Percentiles rank a stretch among this genome's conserved stretches.
Conservation (phyloP, 306 rosid species). For the Hippophae tibetana region DNA sequence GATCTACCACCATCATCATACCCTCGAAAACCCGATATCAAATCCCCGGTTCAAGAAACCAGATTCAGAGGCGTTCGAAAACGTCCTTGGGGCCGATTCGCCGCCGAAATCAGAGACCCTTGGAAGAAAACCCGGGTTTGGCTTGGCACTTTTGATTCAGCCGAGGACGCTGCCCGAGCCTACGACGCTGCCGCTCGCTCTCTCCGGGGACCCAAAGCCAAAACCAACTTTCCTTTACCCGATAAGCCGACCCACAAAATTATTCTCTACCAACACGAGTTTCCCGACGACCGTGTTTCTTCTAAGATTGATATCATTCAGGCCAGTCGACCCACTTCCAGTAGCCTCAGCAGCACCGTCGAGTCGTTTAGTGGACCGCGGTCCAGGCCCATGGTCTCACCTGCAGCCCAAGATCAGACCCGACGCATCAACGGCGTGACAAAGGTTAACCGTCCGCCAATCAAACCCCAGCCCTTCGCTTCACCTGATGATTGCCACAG, state of each 20-base stretch:
- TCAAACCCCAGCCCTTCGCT: constrained; percentile 10
- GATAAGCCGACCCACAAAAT: constrained; percentile 18
- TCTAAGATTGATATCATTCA: constrained; percentile 32
- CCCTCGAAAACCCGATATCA: neutral
- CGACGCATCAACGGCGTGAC: constrained; percentile 2
- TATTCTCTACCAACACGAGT: constrained; percentile 14
- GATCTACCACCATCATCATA: constrained; percentile 19
- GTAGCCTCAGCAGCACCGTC: constrained; percentile 86
- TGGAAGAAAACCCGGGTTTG: constrained; percentile 78
- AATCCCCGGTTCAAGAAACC: constrained; percentile 28
- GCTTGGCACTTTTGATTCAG: constrained; percentile 84
- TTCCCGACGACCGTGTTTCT: constrained; percentile 23
- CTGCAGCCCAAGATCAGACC: constrained; percentile 7
- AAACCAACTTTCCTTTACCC: constrained; percentile 53
- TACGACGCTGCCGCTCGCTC: constrained; percentile 73
- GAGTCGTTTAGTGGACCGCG: constrained; percentile 62
- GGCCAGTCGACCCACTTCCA: constrained; percentile 58
- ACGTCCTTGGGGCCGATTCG: constrained; percentile 93
- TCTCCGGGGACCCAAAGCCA: constrained; percentile 71
- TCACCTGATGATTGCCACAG: constrained; percentile 63
- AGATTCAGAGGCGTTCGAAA: constrained; percentile 77
- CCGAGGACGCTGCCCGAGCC: constrained; percentile 77
- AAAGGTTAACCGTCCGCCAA: constrained; percentile 23
- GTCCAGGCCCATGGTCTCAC: constrained; percentile 30
- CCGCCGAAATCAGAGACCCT: constrained; percentile 92